These are phyloP conservation scores for Biscogniauxia mediterranea DNA, from an alignment of 2,329 filamentous ascomycete species.

Conservation along the genomic window DNA sequence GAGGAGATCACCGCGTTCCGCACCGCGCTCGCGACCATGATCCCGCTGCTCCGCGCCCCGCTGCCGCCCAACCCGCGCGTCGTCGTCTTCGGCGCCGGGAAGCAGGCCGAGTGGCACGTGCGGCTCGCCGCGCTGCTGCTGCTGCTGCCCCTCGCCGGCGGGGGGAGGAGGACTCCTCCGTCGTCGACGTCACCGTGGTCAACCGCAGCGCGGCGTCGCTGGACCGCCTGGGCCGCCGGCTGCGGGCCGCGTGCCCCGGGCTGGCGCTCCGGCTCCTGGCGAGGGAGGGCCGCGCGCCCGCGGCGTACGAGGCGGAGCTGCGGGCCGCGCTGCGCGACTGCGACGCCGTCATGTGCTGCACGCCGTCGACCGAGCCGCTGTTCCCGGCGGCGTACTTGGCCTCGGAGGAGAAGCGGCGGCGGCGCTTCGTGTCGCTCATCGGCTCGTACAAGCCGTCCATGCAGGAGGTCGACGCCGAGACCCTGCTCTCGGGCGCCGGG, in stretches of 20 bases:
- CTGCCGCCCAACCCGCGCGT: slow-evolving; percentile 39
- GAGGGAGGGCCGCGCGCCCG: slow-evolving; percentile 5
- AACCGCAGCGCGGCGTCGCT: slow-evolving; percentile 23
- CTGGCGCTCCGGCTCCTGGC: slow-evolving; percentile 38
- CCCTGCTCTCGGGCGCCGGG: slow-evolving; percentile 39
- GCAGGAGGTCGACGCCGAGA: slow-evolving; percentile 64
- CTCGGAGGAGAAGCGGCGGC: slow-evolving; percentile 32
- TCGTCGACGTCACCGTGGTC: slow-evolving; percentile 30
- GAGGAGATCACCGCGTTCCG: slow-evolving; percentile 68
- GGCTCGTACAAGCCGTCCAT: slow-evolving; percentile 60
- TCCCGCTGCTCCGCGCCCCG: slow-evolving; percentile 53
- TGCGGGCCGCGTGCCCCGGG: slow-evolving; percentile 32
- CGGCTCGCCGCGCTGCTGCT: slow-evolving; percentile 63
- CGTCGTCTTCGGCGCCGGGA: slow-evolving; percentile 67
- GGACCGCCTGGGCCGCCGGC: slow-evolving; percentile 37
- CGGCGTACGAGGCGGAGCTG: slow-evolving; percentile 35
- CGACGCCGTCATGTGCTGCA: slow-evolving; percentile 65
- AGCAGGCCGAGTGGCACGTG: slow-evolving; percentile 71
- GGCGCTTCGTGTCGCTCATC: slow-evolving; percentile 49
- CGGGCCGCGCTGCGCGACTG: slow-evolving; percentile 54
- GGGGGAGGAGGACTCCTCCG: too few species aligned
- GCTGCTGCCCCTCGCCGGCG: too few species aligned
- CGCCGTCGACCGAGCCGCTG: slow-evolving; percentile 54
- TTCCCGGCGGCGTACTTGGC: slow-evolving; percentile 54
- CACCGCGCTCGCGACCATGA: slow-evolving; percentile 61